Base-by-base conservation (phyloP, 108 stramenopile species). In the Skeletonema potamos region DNA sequence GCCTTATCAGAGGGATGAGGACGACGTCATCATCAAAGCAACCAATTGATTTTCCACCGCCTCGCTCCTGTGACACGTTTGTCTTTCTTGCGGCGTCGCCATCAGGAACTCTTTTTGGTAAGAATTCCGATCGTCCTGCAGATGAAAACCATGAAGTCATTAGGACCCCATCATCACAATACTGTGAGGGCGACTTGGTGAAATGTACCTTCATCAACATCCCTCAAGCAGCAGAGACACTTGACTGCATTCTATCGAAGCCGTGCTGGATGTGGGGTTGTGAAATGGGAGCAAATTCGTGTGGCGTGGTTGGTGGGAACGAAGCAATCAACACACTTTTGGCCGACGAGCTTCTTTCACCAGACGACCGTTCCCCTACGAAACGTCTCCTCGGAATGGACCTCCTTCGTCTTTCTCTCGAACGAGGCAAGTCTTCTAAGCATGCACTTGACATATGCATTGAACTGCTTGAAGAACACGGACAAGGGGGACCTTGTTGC, bases 401-500 rank as follows among this genome's bases (percentile, higher is more conserved):
- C 70, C 56, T 87, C 27, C 73, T 87, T 12, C 73, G 86, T 22
- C 65, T 87, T 17, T 77, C 82, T 13, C 58, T 87, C 22, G 86
- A 87, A 72, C 77, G 84, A 43, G 82, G 84, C 4, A 58, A 54
- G 6, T 73, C 74, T 24, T 44, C 86, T 10, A 68, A 48, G 39
- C 51, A 80, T 9, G 82, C 86, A 3, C 24, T 85, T 55, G 55
- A 77, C 1, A 64, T 82, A 20, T 83, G 83, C 29, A 88, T 80
- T 11, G 7, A 66, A 4, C 59, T 85, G 6, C 63, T 88, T 46
- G 79, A 88, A 65, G 43, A 66, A 65, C 70, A 78, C 73, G 84
- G 84, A 2, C 87, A 88, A 69, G 87, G 87, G 15, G 87, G 87
- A n/a, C 69, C 87, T 2, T 88, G 87, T 76, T 81, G 81, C n/a